Evolutionary conservation across 2,329 filamentous ascomycete species (phyloP).

Genomic region (Cadophora sp.): DNA sequence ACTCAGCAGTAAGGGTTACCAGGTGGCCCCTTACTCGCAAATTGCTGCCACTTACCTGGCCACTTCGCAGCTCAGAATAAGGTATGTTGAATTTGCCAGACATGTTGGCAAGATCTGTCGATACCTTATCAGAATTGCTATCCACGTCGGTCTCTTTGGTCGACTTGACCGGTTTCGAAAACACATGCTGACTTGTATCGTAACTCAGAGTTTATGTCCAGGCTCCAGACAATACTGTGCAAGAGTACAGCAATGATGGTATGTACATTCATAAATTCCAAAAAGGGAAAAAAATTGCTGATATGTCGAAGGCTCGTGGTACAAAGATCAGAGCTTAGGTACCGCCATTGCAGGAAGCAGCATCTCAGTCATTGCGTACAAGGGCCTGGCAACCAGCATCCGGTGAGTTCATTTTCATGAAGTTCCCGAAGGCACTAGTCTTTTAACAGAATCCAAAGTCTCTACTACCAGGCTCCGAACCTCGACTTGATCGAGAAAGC

Average conservation of each 20-base stretch:
- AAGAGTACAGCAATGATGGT: slow-evolving; percentile 24
- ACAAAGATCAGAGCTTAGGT: slow-evolving; percentile 18
- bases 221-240: slow-evolving; percentile 18
- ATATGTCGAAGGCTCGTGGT: slow-evolving; percentile 11
- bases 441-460: slow-evolving; percentile 1
- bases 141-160: too few relatives aligned
- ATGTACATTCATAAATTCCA: neutral
- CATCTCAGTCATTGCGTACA: slow-evolving; percentile 17
- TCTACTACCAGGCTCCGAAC: slow-evolving; percentile 20
- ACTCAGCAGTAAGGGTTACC: slow-evolving; percentile 11
- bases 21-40: slow-evolving; percentile 21
- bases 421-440: neutral
- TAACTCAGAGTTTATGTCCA: slow-evolving; percentile 21
- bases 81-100: neutral
- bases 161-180: neutral
- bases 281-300: neutral
- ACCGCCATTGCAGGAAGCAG: slow-evolving; percentile 14
- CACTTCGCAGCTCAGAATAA: neutral
- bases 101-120: too few relatives aligned
- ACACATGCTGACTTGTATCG: neutral
- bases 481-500: slow-evolving; percentile 23
- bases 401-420: slow-evolving; percentile 9
- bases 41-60: slow-evolving; percentile 22
- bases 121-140: too few relatives aligned
- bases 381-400: slow-evolving; percentile 12